Conservation (phyloP, 257 asterid species). For the Solanum virginianum region DNA sequence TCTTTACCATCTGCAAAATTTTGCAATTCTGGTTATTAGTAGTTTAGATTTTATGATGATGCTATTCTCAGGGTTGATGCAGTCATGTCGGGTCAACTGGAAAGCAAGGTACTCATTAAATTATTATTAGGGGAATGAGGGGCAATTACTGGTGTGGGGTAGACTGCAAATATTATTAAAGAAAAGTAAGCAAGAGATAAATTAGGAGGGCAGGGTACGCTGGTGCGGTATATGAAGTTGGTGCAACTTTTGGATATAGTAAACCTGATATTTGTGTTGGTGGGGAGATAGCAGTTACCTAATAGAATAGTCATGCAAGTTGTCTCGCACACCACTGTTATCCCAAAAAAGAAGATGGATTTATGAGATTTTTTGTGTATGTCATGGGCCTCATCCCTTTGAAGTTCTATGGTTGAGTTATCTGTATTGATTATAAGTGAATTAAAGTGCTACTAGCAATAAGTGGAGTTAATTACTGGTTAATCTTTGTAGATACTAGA, state of each 20-base stretch:
- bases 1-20: neutral
- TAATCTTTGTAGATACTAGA: neutral
- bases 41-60: neutral
- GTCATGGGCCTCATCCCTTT: neutral
- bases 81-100: neutral
- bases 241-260: neutral
- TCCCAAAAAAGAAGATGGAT: neutral
- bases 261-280: neutral
- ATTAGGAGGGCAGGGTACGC: neutral
- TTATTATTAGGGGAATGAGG: neutral
- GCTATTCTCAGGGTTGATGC: neutral
- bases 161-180: neutral
- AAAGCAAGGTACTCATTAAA: neutral
- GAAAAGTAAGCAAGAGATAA: neutral
- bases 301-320: neutral
- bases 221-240: neutral
- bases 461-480: neutral
- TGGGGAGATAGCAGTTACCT: neutral
- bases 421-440: neutral
- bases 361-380: neutral
- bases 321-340: neutral
- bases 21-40: neutral
- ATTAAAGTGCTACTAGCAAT: neutral
- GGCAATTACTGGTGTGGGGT: neutral
- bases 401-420: neutral